Base-by-base conservation (phyloP, 345 rosid genomes). In the Viola odorata region DNA sequence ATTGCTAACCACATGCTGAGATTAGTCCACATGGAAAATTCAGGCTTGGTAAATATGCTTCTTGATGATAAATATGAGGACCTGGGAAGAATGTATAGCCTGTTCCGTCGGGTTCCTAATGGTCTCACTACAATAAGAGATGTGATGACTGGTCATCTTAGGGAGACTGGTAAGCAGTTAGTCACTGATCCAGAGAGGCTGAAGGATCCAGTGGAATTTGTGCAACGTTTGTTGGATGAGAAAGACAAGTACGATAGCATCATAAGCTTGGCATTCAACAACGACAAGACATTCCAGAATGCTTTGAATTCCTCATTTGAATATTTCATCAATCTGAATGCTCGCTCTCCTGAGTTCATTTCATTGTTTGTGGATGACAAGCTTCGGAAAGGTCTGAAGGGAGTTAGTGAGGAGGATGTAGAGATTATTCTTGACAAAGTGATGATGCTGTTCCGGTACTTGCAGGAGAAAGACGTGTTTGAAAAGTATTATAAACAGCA, bases 401-500 rank as follows among this genome's bases (percentile, higher is more conserved):
- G 96, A 39, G 90, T 86, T 5, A 73, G 87, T 17, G 99, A 94
- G 75, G 96, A 78, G 72, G 99, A 90, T 70, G 97, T 90, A 62
- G 99, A 94, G 77, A 66, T 79, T 58, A 79, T 90, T 60, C 97
- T 94, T 23, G 99, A 94, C 74, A 94, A 94, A 79, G 99, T 94
- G 53, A 94, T 94, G 99, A 90, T 87, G 99, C 74, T 94, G 64
- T 94, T 94, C 85, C 95, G 99, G 17, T 94, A 94, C 74, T 79
- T 94, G 75, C 99, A 94, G 76, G 99, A 94, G 82, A 94, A 94
- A 69, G 99, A 94, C 70, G 91, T 94, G 4, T 94, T 87, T 58
- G 97, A 94, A 62, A 94, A 94, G 87, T 94, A 94, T 70, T 94
- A 94, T 72, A 94, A 94, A 50, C 99, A 94, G 82, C 99, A 94